phyloP scores from a whole-genome alignment of 2,329 filamentous ascomycete species.

The Gnomoniopsis sp. region DNA sequence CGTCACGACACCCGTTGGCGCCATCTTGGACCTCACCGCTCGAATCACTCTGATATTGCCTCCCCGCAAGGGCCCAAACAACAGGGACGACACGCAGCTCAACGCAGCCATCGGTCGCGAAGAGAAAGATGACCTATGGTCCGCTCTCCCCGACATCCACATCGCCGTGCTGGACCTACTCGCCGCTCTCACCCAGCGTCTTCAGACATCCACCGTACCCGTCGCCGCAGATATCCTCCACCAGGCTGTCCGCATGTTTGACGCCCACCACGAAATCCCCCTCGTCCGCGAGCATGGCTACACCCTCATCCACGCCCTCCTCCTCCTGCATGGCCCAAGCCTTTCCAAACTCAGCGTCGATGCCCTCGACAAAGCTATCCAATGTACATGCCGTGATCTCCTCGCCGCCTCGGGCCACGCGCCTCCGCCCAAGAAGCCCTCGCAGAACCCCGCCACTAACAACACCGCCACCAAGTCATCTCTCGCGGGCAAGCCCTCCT shows the following conservation, averaged over 20 bases:
- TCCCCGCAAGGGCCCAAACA: slow-evolving; percentile 41
- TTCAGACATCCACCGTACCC: slow-evolving; percentile 56
- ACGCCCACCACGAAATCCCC: slow-evolving; percentile 48
- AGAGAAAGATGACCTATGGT: slow-evolving; percentile 77
- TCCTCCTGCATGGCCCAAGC: slow-evolving; percentile 61
- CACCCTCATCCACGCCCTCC: slow-evolving; percentile 50
- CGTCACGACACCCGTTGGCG: slow-evolving; percentile 65
- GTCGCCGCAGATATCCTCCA: slow-evolving; percentile 65
- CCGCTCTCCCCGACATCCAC: slow-evolving; percentile 71
- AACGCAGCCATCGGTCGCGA: slow-evolving; percentile 74
- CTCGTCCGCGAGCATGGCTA: slow-evolving; percentile 62
- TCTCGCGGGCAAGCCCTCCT: slow-evolving; percentile 37
- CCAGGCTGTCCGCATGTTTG: slow-evolving; percentile 69
- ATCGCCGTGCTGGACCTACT: slow-evolving; percentile 65
- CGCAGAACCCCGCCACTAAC: slow-evolving; percentile 4
- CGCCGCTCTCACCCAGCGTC: slow-evolving; percentile 51
- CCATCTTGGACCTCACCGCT: slow-evolving; percentile 64
- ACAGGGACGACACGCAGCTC: slow-evolving; percentile 53
- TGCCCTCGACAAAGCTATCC: slow-evolving; percentile 59
- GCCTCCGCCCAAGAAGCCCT: slow-evolving; percentile 11
- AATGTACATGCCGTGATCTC: slow-evolving; percentile 71
- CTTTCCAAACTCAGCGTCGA: slow-evolving; percentile 64
- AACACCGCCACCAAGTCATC: slow-evolving; percentile 18
- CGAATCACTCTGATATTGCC: slow-evolving; percentile 66
- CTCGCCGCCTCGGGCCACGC: slow-evolving; percentile 49